Conservation (phyloP, 768 basidiomycete species). For the Trametes elegans region DNA sequence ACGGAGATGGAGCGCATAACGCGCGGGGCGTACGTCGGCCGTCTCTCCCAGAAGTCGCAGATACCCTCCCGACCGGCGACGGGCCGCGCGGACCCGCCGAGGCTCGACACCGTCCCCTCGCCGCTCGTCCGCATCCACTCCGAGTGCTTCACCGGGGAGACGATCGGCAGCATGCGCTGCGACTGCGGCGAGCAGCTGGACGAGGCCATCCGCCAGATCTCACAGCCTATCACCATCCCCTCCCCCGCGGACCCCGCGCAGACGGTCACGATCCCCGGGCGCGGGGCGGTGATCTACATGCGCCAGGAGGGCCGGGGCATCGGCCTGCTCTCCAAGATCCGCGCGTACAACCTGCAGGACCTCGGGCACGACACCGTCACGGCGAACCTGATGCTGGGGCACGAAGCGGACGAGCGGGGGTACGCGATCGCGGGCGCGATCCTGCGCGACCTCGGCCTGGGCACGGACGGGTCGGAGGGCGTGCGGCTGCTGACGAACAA, state of each 20-base stretch:
- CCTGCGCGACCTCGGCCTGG: slow-evolving; percentile 81
- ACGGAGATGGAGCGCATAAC: slow-evolving; percentile 92
- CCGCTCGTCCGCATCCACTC: slow-evolving; percentile 96
- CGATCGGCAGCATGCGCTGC: slow-evolving; percentile 96
- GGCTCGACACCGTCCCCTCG: slow-evolving; percentile 45
- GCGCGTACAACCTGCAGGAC: slow-evolving; percentile 97
- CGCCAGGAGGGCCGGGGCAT: slow-evolving; percentile 98
- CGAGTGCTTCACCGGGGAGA: slow-evolving; percentile 98
- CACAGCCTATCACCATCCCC: slow-evolving; percentile 58
- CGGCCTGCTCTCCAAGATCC: slow-evolving; percentile 91
- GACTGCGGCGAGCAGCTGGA: slow-evolving; percentile 99
- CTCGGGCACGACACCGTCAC: slow-evolving; percentile 98
- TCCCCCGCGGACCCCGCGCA: slow-evolving; percentile 26
- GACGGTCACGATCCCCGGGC: slow-evolving; percentile 61
- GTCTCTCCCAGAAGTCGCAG: slow-evolving; percentile 56
- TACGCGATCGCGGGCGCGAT: slow-evolving; percentile 93
- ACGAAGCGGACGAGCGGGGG: slow-evolving; percentile 89
- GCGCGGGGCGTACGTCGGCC: slow-evolving; percentile 90
- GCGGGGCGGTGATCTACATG: slow-evolving; percentile 92
- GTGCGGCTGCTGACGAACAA: slow-evolving; percentile 93
- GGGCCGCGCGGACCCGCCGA: slow-evolving; percentile 10
- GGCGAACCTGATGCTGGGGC: slow-evolving; percentile 93
- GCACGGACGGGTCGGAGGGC: slow-evolving; percentile 49
- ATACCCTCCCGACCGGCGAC: slow-evolving; percentile 30
- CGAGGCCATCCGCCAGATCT: slow-evolving; percentile 91